Evolutionary conservation across 495 filamentous ascomycete species (phyloP).

Genomic region (Trichoderma parareesei): DNA sequence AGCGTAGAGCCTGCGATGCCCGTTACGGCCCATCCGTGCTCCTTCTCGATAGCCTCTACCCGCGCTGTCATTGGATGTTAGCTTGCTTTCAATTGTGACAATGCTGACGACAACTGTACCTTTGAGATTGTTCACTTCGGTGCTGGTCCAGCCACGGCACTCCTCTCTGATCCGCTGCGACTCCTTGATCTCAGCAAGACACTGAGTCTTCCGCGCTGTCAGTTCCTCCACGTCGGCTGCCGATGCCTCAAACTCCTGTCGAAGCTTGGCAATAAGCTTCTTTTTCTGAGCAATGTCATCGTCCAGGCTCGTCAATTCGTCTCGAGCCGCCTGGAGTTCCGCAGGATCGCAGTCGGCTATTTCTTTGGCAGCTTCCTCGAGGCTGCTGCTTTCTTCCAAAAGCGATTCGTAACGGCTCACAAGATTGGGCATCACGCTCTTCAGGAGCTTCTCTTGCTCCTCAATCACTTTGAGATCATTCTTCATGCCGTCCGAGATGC

Average conservation of each 20-base stretch:
- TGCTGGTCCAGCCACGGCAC: slow-evolving; percentile 78
- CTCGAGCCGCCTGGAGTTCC: slow-evolving; percentile 59
- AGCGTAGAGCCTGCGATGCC: slow-evolving; percentile 52
- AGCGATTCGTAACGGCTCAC: slow-evolving; percentile 50
- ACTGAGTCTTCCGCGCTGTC: slow-evolving; percentile 58
- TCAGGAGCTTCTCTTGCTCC: slow-evolving; percentile 58
- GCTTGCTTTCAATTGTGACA: slow-evolving; percentile 4
- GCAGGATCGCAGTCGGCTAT: slow-evolving; percentile 71
- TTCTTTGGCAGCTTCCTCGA: slow-evolving; percentile 66
- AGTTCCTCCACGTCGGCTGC: slow-evolving; percentile 51
- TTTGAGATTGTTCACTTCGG: slow-evolving; percentile 67
- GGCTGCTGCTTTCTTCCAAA: slow-evolving; percentile 49
- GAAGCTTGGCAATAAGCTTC: slow-evolving; percentile 53
- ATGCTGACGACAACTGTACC: slow-evolving; percentile 34
- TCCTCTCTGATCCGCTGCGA: slow-evolving; percentile 80
- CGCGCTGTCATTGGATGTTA: slow-evolving; percentile 41
- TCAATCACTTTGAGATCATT: slow-evolving; percentile 60
- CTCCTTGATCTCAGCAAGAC: slow-evolving; percentile 63
- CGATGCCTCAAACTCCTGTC: slow-evolving; percentile 53
- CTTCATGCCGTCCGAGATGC: slow-evolving; percentile 67
- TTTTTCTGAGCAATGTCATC: slow-evolving; percentile 61
- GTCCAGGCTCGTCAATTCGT: slow-evolving; percentile 55
- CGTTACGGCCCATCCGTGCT: slow-evolving; percentile 72
- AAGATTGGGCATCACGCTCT: slow-evolving; percentile 56
- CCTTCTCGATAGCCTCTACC: slow-evolving; percentile 57